Evolutionary conservation across 148 eudicot species (phyloP), one percentile per base, ranked within the genome.

Genomic region (Vaccinium vitisidaea): DNA sequence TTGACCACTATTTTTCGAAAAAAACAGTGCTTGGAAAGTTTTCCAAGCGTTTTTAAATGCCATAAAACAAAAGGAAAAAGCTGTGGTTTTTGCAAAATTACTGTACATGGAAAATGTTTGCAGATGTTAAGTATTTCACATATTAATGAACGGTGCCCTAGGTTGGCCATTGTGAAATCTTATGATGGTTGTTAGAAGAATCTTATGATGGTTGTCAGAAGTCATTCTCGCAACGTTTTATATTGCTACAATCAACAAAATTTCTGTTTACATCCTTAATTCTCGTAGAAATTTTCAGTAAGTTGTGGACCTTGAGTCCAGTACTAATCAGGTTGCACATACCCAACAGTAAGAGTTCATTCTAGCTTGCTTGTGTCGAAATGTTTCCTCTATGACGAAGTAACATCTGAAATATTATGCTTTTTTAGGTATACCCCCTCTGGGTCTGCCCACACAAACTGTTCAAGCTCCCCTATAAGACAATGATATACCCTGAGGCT

Each of bases 381-480:
- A 27, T 39, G 8, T 6, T 6, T 39, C 25, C 59, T 23, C 59
- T 12, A 2, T 8, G 83, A 10, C 2, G 36, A 80, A 50, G 4
- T 46, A 36, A 23, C 15, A 4, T n/a, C 49, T 46, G 15, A 56
- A 46, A 63, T 8, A 63, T 63, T 12, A 12, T 84, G 63, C 63
- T 83, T 77, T 6, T 83, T 3, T 74, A 95, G 98, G 94, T 95
- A 56, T 94, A 94, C 83, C 98, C 98, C 15, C 86, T 95, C 59
- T 95, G 98, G 98, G 93, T 95, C 82, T 95, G 98, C 93, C 98
- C 98, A 46, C 96, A 95, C 88, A 91, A 89, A 54, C 80, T 95
- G 54, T 95, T 85, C 90, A 93, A 90, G 84, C 89, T 93, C 52
- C 98, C 98, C 1, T 78, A 85, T 82, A 95, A 94, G 76, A 93